Conservation (phyloP, 176 grass and related monocot genomes). For the Oryza australiensis region DNA sequence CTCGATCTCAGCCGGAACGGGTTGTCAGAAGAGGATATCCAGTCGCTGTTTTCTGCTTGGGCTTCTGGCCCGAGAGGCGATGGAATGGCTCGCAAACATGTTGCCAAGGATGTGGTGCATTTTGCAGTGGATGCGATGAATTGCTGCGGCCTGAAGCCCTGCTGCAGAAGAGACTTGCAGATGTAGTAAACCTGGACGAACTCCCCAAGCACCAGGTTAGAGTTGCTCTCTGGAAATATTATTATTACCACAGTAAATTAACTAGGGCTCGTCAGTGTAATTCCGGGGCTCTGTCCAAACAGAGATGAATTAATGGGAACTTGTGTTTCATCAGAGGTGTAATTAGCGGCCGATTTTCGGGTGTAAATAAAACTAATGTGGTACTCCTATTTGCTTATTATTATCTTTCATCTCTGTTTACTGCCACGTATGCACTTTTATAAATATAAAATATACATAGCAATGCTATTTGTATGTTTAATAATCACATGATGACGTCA, state of each 20-base stretch:
- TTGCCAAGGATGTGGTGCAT: conserved; percentile 62
- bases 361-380: neutral
- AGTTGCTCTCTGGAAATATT: neutral
- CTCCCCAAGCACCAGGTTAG: neutral
- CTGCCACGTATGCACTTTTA: neutral
- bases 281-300: neutral
- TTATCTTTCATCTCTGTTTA: neutral
- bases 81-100: conserved; percentile 48
- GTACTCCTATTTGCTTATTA: neutral
- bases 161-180: conserved; percentile 71
- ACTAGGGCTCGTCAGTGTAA: conserved; percentile 14
- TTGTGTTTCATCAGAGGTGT: neutral
- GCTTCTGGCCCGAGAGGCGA: conserved; percentile 48
- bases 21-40: conserved; percentile 50
- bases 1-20: conserved; percentile 79
- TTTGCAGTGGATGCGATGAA: conserved; percentile 60
- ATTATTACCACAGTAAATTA: conserved; percentile 7
- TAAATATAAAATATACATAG: neutral
- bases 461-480: neutral
- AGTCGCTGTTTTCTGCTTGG: conserved; percentile 72
- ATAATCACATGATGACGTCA: neutral
- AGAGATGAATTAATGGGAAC: neutral
- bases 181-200: conserved; percentile 30
- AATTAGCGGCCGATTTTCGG: neutral
- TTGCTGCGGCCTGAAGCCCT: conserved; percentile 71